Evolutionary conservation across 2,329 filamentous ascomycete genomes (phyloP), one percentile per base, ranked within the genome.

Genomic region (Dothidotthia symphoricarpi): DNA sequence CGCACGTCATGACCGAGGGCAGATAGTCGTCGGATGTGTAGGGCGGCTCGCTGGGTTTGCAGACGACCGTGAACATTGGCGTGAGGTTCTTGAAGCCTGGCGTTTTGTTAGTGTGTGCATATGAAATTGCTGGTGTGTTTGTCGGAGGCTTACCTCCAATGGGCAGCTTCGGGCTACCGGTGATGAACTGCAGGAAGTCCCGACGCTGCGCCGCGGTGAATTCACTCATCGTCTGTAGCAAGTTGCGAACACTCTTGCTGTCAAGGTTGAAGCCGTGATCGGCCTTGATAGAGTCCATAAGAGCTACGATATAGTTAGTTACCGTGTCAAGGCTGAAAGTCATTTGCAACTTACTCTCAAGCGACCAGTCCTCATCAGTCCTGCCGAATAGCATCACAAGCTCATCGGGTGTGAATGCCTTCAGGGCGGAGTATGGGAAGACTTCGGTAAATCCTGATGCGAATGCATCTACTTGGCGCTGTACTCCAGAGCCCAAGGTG

Each of bases 1-100:
- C 93, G 66, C 94, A 98, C 9, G 94, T 98, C 94, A 98, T 98
- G 66, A 98, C 94, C 64, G 90, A 97, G 10, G 94, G 93, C n/a
- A 98, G 78, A 60, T 97, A 98, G 71, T 98, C 93, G 61, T 98
- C 93, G 4, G 91, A 91, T 3, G 84, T 85, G 66, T 90, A 93
- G 2, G 93, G 93, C 12, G 88, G 82, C 63, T 98, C 93, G 67
- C 88, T 95, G n/a, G 91, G 91, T 69, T 96, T 96, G 77, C 93
- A 97, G 28, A 98, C 93, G 47, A 98, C 93, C 3, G 93, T 98
- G 65, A 98, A 97, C 84, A 97, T 96, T 14, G 93, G 93, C 2
- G 89, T 97, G 46, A 98, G 80, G 66, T 84, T 87, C 73, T 94
- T 95, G 79, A 98, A 98, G 43, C 93, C 90, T 96, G 36, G 39